A percentile compares a stretch with the other conserved stretches of the same genome.
Conservation (phyloP, 257 asterid species). For the Knoxia roxburghii region DNA sequence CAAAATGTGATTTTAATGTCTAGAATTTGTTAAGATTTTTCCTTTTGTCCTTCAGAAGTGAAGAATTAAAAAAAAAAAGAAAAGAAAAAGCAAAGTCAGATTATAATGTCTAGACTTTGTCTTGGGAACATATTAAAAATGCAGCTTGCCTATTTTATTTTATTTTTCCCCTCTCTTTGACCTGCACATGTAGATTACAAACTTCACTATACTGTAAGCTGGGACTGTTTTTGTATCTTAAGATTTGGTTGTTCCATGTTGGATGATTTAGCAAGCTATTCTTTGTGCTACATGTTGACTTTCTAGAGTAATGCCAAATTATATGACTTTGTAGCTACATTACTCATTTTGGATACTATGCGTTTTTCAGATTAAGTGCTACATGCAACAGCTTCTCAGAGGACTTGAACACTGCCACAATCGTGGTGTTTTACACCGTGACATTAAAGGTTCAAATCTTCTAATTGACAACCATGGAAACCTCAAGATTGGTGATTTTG, state of each 20-base stretch:
- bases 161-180: not conserved
- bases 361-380: conserved; percentile 78
- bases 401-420: conserved; percentile 94
- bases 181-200: not conserved
- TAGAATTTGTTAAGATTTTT: not conserved
- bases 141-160: not conserved
- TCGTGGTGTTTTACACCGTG: conserved; percentile 88
- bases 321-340: not conserved
- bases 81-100: not conserved
- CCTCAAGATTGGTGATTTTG: conserved; percentile 91
- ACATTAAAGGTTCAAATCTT: conserved; percentile 87
- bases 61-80: too few relatives aligned
- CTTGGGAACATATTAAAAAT: not conserved
- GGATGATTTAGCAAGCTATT: not conserved
- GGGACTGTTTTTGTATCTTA: not conserved
- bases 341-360: conserved; percentile 6
- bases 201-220: not conserved
- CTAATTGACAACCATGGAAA: conserved; percentile 70
- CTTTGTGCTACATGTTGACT: not conserved
- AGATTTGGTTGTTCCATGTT: not conserved
- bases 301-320: not conserved
- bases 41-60: not conserved
- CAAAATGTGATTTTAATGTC: not conserved
- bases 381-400: conserved; percentile 72
- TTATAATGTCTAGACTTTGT: not conserved